Evolutionary conservation across 179 eudicot species (phyloP).

Genomic region (Pouteria campechiana): DNA sequence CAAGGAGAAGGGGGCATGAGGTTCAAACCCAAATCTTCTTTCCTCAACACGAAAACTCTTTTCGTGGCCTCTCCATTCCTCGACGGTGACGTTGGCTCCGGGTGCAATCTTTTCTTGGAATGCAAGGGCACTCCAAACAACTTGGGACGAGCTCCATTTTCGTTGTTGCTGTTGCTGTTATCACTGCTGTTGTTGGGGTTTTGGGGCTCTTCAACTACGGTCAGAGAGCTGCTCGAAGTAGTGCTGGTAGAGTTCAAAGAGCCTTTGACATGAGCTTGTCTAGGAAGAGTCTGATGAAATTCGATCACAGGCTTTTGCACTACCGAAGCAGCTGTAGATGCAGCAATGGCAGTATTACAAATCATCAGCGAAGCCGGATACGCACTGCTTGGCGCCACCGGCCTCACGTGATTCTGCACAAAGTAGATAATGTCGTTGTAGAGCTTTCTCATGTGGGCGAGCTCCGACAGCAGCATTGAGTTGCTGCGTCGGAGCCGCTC

Average conservation of each 20-base stretch:
- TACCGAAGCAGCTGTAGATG: background rate
- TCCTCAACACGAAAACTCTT: constrained; percentile 36
- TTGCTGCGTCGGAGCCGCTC: constrained; percentile 58
- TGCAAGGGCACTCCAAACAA: constrained; percentile 64
- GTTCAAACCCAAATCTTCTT: constrained; percentile 54
- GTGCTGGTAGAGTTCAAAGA: constrained; percentile 6
- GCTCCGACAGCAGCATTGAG: constrained; percentile 54
- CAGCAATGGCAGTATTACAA: background rate
- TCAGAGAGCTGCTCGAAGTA: constrained; percentile 7
- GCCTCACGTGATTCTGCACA: constrained; percentile 76
- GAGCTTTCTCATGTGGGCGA: constrained; percentile 64
- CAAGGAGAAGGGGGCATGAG: constrained; percentile 63
- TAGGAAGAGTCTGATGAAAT: constrained; percentile 1
- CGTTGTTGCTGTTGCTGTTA: too few relatives aligned
- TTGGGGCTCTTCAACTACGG: constrained; percentile 8
- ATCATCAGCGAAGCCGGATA: constrained; percentile 13
- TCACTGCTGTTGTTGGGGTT: background rate
- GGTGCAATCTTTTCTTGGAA: constrained; percentile 59
- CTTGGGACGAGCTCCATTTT: constrained; percentile 18
- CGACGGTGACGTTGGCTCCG: constrained; percentile 17
- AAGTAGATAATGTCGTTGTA: constrained; percentile 78
- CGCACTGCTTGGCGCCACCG: constrained; percentile 35
- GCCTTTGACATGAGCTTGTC: constrained; percentile 3
- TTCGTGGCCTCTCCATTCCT: constrained; percentile 17
- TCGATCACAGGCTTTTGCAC: constrained; percentile 8